Base-by-base conservation (phyloP, 371 early-diverging fungal genomes). In the Rhizopus microsporus region DNA sequence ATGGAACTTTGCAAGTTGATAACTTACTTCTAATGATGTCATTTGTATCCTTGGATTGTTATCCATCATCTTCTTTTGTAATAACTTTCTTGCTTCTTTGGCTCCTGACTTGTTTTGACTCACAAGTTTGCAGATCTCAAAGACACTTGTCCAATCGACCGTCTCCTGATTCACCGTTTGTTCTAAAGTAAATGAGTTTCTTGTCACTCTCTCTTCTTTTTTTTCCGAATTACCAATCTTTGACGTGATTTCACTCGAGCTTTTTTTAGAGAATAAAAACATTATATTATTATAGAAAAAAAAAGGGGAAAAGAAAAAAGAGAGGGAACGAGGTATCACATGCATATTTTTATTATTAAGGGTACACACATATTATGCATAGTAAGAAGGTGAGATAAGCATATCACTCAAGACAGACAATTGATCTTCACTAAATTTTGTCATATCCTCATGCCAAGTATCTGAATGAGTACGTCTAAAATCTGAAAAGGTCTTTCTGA, bases 391-490 rank as follows among this genome's bases (percentile, higher is more conserved):
- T 7, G 91, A 92, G 50, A 94, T 91, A 40, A 95, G 74, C 85
- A 95, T 84, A 70, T 96, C 94, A 29, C 86, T 85, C 59, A 96
- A 68, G 7, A 88, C 68, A 23, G 87, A 86, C 39, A 91, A 65
- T 63, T 96, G 92, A 13, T 90, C 88, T 47, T 85, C 85, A 3
- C 79, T 83, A 68, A 96, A 95, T 55, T 76, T 75, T 55, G 73
- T 74, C 74, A 83, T 84, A 56, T 95, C 93, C 59, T 94, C 91
- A 51, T 92, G 91, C 96, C 96, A 96, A 3, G 90, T 90, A 61
- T 96, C 96, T 52, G 93, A 93, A 64, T 96, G 96, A 1, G 96
- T 95, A 51, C 95, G 75, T 66, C 87, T 77, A 68, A 96, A 96
- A 57, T 95, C 95, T 5, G 93, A 87, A 76, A 94, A 95, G 15